Conservation (phyloP, 164 flowering plant species). For the Chimonanthus salicifolius region DNA sequence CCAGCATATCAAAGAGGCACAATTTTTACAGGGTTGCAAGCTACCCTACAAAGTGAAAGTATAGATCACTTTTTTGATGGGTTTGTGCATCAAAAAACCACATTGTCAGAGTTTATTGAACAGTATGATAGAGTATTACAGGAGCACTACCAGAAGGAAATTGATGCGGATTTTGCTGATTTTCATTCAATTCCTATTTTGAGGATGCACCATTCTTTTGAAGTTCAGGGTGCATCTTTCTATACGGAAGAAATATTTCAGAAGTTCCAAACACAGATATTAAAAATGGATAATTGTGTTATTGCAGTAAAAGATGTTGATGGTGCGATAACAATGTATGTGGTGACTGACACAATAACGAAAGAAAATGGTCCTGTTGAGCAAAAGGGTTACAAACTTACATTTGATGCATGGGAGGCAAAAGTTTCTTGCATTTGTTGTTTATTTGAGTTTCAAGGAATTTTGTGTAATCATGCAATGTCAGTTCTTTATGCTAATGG, state of each 20-base stretch:
- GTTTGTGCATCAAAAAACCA: not conserved
- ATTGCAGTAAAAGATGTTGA: not conserved
- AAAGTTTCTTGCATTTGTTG: not conserved
- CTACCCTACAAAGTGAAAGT: slow-evolving; percentile 3
- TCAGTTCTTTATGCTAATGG: not conserved
- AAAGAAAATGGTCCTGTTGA: not conserved
- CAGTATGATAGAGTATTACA: not conserved
- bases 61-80: slow-evolving; percentile 4
- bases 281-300: not conserved
- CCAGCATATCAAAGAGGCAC: slow-evolving; percentile 1
- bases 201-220: not conserved
- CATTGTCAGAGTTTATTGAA: not conserved
- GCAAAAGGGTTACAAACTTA: not conserved
- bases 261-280: not conserved
- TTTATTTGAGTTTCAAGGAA: slow-evolving; percentile 1
- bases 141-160: not conserved
- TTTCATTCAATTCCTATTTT: not conserved
- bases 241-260: not conserved
- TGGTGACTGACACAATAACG: not conserved
- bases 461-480: not conserved
- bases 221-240: not conserved
- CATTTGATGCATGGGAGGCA: not conserved
- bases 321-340: not conserved
- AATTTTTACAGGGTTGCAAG: slow-evolving; percentile 8
- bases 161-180: not conserved